Conservation (phyloP, 768 basidiomycete genomes). For the Russula earlei region DNA sequence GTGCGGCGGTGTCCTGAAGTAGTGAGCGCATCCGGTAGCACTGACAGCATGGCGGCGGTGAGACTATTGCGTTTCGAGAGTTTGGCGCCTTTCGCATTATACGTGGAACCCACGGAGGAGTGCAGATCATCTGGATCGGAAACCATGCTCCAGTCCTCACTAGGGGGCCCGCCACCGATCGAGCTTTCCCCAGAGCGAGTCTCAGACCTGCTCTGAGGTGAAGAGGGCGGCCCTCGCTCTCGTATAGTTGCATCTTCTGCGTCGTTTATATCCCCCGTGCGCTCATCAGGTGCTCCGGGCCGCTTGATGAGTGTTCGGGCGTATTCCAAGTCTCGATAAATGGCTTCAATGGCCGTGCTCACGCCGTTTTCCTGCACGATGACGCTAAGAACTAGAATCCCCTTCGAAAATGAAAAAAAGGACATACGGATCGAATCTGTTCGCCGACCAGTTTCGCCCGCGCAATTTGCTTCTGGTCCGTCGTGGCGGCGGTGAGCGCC, state of each 20-base stretch:
- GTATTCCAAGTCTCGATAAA: conserved; percentile 95
- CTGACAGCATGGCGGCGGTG: conserved; percentile 20
- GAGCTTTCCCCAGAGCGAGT: conserved; percentile 22
- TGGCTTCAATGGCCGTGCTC: conserved; percentile 82
- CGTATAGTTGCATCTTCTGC: conserved; percentile 31
- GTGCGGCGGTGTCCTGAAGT: conserved; percentile 14
- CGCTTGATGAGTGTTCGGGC: conserved; percentile 80
- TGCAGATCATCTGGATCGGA: conserved; percentile 61
- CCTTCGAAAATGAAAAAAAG: not conserved
- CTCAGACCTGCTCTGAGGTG: conserved; percentile 17
- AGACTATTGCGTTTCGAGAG: conserved; percentile 38
- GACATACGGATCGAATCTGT: conserved; percentile 68
- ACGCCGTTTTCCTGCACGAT: conserved; percentile 82
- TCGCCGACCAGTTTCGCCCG: conserved; percentile 81
- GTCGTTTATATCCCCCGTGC: conserved; percentile 22
- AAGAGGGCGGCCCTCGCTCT: conserved; percentile 19
- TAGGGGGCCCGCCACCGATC: conserved; percentile 46
- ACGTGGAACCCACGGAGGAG: conserved; percentile 43
- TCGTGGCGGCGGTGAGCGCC: conserved; percentile 74
- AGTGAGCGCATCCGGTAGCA: conserved; percentile 19
- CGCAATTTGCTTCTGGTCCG: conserved; percentile 79
- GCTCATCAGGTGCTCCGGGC: conserved; percentile 20
- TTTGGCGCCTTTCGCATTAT: conserved; percentile 1
- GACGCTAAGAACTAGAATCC: not conserved
- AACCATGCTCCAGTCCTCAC: conserved; percentile 85